These are phyloP conservation scores for Acacia crassicarpa DNA, from an alignment of 306 rosid species.

Conservation along the genomic window DNA sequence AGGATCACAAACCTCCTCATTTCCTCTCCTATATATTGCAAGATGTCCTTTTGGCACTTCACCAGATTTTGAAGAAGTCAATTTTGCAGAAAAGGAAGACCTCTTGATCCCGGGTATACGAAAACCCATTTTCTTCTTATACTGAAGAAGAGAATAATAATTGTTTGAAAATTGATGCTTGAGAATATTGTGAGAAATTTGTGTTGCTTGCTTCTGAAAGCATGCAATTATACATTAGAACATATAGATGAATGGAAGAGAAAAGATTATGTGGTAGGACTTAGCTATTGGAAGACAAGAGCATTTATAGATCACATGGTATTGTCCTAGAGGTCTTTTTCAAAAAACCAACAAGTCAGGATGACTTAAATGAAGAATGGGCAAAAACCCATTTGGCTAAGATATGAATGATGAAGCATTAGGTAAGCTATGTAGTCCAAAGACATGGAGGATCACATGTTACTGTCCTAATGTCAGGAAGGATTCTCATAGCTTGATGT, in stretches of 20 bases:
- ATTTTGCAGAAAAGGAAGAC: not conserved
- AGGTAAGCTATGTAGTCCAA: not conserved
- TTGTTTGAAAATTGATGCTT: not conserved
- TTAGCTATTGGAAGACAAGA: not conserved
- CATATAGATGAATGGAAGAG: not conserved
- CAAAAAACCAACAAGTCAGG: not conserved
- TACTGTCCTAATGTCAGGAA: not conserved
- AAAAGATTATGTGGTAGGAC: not conserved
- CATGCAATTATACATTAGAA: not conserved
- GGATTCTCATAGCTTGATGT: not conserved
- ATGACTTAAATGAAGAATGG: not conserved
- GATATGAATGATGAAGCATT: not conserved
- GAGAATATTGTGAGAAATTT: not conserved
- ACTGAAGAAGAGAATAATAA: not conserved
- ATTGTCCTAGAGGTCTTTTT: not conserved
- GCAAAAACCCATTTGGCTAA: not conserved
- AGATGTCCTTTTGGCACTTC: constrained; percentile 19
- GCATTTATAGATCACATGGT: not conserved
- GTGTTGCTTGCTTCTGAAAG: not conserved
- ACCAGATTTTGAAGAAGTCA: not conserved
- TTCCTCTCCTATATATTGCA: constrained; percentile 28
- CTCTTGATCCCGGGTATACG: not conserved
- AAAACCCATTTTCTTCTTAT: not conserved
- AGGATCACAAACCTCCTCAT: constrained; percentile 25
- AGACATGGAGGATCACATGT: not conserved